A percentile compares a stretch with the other conserved stretches of the same genome.
Evolutionary conservation across 1,284 basidiomycete genomes (phyloP).

Genomic region (Lentinula novae-zelandiae): DNA sequence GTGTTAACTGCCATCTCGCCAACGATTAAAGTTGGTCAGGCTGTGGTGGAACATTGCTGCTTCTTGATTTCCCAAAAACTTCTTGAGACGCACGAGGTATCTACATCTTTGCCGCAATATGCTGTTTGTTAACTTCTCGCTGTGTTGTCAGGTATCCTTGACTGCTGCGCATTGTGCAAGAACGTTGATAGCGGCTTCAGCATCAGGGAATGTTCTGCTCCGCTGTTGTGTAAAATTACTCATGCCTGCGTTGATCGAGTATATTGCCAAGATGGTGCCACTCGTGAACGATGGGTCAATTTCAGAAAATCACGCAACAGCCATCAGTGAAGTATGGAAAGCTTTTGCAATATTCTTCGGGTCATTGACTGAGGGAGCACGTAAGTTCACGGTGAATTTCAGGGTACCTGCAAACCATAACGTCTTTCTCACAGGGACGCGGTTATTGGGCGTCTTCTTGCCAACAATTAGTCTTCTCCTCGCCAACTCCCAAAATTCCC

Average conservation of each 20-base stretch:
- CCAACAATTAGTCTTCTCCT: conserved; percentile 78
- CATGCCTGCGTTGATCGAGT: conserved; percentile 78
- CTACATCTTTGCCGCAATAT: conserved; percentile 16
- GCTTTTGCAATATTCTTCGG: conserved; percentile 68
- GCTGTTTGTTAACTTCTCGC: conserved; percentile 14
- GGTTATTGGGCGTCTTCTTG: conserved; percentile 73
- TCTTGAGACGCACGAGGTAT: conserved; percentile 64
- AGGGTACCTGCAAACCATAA: neutral
- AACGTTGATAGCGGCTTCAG: conserved; percentile 69
- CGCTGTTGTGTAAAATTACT: conserved; percentile 72
- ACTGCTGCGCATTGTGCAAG: conserved; percentile 88
- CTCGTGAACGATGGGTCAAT: conserved; percentile 50
- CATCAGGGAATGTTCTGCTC: conserved; percentile 61
- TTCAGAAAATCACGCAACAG: conserved; percentile 53
- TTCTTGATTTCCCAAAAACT: conserved; percentile 81
- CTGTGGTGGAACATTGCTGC: conserved; percentile 82
- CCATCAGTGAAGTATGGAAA: conserved; percentile 78
- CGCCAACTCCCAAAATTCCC: conserved; percentile 44
- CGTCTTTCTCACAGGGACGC: conserved; percentile 45
- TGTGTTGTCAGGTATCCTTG: conserved; percentile 56
- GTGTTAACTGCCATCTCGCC: conserved; percentile 80
- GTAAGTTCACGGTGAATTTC: conserved; percentile 41
- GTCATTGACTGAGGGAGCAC: conserved; percentile 55
- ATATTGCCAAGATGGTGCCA: conserved; percentile 67
- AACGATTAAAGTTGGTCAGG: conserved; percentile 65